A percentile compares a stretch with the other conserved stretches of the same genome.
Conservation (phyloP, 2,329 filamentous ascomycete species). For the Beauveria varroae region DNA sequence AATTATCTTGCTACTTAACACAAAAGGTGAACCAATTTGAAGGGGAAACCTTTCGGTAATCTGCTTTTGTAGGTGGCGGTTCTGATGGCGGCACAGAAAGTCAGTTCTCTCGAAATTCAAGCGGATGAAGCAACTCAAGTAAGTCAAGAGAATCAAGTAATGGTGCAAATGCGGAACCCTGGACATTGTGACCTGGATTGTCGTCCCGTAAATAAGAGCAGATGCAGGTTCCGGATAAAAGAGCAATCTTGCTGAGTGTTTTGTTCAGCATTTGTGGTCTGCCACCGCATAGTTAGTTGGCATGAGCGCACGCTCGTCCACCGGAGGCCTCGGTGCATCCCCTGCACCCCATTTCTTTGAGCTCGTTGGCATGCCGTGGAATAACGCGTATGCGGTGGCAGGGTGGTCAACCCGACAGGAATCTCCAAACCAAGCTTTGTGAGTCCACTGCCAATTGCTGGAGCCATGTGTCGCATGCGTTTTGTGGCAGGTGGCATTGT, state of each 20-base stretch:
- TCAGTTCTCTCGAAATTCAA: neutral
- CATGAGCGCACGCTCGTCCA: neutral
- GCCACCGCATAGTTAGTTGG: neutral
- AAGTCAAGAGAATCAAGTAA: neutral
- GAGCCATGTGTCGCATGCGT: neutral
- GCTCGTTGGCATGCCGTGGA: neutral
- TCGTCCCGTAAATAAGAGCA: neutral
- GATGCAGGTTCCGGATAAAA: neutral
- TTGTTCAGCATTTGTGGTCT: neutral
- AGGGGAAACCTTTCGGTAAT: neutral
- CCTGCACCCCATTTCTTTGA: neutral
- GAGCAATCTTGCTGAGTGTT: neutral
- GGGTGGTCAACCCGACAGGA: neutral
- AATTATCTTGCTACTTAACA: neutral
- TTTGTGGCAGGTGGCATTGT: neutral
- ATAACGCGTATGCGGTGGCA: neutral
- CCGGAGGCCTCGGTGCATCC: neutral
- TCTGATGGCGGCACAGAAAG: neutral
- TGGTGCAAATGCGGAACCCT: neutral
- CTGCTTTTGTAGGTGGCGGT: neutral
- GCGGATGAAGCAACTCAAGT: no score
- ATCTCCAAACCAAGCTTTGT: neutral
- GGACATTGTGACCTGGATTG: neutral
- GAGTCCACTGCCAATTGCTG: neutral
- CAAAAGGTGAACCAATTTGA: neutral